These are phyloP conservation scores for Ogataea populi-albae DNA, from an alignment of 805 yeast genomes.

Conservation along the genomic window DNA sequence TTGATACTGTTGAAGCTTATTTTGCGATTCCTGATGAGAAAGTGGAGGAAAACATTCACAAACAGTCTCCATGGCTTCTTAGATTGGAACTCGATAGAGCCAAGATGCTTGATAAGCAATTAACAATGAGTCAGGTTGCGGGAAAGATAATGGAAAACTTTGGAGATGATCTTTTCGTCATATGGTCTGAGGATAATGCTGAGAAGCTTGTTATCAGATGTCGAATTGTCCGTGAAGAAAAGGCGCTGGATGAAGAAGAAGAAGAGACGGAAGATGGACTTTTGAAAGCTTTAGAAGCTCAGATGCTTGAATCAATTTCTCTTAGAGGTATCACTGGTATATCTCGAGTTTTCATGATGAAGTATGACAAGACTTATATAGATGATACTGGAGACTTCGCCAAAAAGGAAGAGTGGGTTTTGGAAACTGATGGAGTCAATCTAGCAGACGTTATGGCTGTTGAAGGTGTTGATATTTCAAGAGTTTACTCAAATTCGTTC, in stretches of 20 bases:
- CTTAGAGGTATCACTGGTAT: slow-evolving; percentile 95
- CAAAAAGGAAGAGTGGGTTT: slow-evolving; percentile 94
- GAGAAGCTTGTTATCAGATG: slow-evolving; percentile 96
- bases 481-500: slow-evolving; percentile 94
- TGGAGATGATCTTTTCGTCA: slow-evolving; percentile 92
- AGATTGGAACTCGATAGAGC: slow-evolving; percentile 98
- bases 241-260: slow-evolving; percentile 85
- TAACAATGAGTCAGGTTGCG: slow-evolving; percentile 98
- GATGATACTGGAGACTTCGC: slow-evolving; percentile 82
- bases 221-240: slow-evolving; percentile 96
- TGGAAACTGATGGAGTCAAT: slow-evolving; percentile 98
- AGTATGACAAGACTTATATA: slow-evolving; percentile 67
- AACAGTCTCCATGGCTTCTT: slow-evolving; percentile 96
- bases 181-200: slow-evolving; percentile 99
- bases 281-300: slow-evolving; percentile 90
- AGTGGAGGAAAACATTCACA: slow-evolving; percentile 88
- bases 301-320: slow-evolving; percentile 93
- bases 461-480: slow-evolving; percentile 87
- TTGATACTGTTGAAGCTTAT: slow-evolving; percentile 95
- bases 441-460: slow-evolving; percentile 92
- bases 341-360: slow-evolving; percentile 86
- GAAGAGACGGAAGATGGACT: slow-evolving; percentile 97
- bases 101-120: slow-evolving; percentile 95
- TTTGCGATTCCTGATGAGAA: slow-evolving; percentile 98
- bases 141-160: slow-evolving; percentile 90